Evolutionary conservation across 2,329 filamentous ascomycete genomes (phyloP).

Genomic region (Fusarium sp.): DNA sequence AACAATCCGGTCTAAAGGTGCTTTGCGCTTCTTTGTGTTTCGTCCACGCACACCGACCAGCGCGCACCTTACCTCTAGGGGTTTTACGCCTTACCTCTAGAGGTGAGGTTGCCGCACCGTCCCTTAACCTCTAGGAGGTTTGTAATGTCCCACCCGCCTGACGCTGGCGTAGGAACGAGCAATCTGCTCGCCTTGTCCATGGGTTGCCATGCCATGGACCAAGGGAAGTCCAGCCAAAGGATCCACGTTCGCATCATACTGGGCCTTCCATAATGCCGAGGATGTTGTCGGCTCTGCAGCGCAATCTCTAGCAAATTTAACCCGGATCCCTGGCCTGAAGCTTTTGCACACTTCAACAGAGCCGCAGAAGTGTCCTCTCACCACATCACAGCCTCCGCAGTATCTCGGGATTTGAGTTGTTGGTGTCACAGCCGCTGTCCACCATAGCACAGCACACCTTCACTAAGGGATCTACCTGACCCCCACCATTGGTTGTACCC

Average conservation of each 20-base stretch:
- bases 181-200: constrained; percentile 40
- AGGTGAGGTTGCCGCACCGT: constrained; percentile 48
- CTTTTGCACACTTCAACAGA: constrained; percentile 45
- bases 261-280: constrained; percentile 48
- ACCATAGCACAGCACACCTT: constrained; percentile 25
- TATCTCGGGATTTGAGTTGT: constrained; percentile 35
- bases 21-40: constrained; percentile 43
- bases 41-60: constrained; percentile 47
- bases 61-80: constrained; percentile 47
- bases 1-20: constrained; percentile 47
- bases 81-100: constrained; percentile 47
- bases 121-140: constrained; percentile 49
- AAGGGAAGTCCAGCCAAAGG: constrained; percentile 49
- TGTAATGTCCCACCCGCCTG: constrained; percentile 46
- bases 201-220: constrained; percentile 47
- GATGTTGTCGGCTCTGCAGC: constrained; percentile 38
- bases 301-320: constrained; percentile 23
- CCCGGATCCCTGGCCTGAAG: constrained; percentile 40
- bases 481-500: constrained; percentile 38
- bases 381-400: constrained; percentile 32
- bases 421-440: constrained; percentile 22
- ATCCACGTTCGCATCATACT: constrained; percentile 48
- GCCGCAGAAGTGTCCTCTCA: constrained; percentile 42
- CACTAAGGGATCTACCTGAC: constrained; percentile 29
- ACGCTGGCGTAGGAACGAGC: constrained; percentile 45